Percentiles rank a stretch among this genome's conserved stretches.
Evolutionary conservation across 2,329 filamentous ascomycete genomes (phyloP).

Genomic region (Epichloe sp.): DNA sequence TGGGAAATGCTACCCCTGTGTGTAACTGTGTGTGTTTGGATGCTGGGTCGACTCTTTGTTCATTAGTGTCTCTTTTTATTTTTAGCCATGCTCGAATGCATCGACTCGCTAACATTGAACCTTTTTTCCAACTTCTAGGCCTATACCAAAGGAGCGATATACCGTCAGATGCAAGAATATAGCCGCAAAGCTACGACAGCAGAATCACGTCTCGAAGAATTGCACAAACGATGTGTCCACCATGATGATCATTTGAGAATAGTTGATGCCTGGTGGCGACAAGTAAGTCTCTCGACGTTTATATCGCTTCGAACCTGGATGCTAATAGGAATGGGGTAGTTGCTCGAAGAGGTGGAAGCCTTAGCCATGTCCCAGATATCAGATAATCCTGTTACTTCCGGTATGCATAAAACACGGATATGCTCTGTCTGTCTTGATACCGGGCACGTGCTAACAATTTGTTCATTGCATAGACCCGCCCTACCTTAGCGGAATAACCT

Average conservation of each 20-base stretch:
- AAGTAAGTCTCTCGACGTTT: constrained; percentile 43
- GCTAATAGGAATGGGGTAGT: constrained; percentile 22
- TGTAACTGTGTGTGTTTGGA: not conserved
- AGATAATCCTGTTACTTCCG: constrained; percentile 9
- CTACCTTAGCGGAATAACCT: constrained; percentile 45
- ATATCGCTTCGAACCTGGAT: not conserved
- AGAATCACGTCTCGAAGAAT: constrained; percentile 67
- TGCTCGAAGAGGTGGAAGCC: constrained; percentile 51
- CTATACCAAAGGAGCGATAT: constrained; percentile 75
- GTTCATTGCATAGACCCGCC: constrained; percentile 29
- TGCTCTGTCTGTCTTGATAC: not conserved
- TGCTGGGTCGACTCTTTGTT: not conserved
- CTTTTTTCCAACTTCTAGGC: constrained; percentile 13
- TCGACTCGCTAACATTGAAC: not conserved
- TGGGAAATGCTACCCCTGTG: not conserved
- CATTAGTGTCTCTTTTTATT: not conserved
- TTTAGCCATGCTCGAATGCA: not conserved
- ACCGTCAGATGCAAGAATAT: constrained; percentile 95
- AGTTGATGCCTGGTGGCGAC: constrained; percentile 87
- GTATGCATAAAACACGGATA: constrained; percentile 10
- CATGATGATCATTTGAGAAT: constrained; percentile 89
- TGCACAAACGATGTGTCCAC: constrained; percentile 63
- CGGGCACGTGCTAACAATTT: constrained; percentile 10
- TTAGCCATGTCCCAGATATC: constrained; percentile 37
- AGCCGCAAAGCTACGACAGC: constrained; percentile 77